Percentiles rank a stretch among this genome's conserved stretches.
Evolutionary conservation across 75 land plant genomes (phyloP).

Genomic region (Selaginella moellendorffii): DNA sequence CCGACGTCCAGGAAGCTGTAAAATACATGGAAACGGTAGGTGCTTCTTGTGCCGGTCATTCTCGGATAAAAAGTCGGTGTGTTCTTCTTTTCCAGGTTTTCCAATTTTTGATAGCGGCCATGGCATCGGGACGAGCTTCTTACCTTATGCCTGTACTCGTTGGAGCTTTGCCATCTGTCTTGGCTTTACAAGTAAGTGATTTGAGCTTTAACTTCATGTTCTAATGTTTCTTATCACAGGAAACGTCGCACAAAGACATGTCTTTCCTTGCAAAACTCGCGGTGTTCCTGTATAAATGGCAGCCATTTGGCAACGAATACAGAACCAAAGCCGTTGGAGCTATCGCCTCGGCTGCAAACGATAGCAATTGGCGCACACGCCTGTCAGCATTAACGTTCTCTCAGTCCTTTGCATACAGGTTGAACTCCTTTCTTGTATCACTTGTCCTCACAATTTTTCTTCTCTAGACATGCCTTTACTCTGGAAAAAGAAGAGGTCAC

Average conservation of each 20-base stretch:
- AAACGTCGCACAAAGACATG: slow-evolving; percentile 84
- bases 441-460: no score
- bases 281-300: slow-evolving; percentile 51
- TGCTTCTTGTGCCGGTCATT: neutral
- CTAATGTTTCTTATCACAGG: slow-evolving; percentile 28
- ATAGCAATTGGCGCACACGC: slow-evolving; percentile 88
- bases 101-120: slow-evolving; percentile 60
- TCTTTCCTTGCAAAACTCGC: slow-evolving; percentile 76
- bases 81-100: slow-evolving; percentile 38
- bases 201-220: neutral
- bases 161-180: slow-evolving; percentile 59
- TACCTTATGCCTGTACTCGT: slow-evolving; percentile 43
- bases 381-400: slow-evolving; percentile 61
- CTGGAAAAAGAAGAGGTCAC: slow-evolving; percentile 32
- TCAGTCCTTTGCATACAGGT: slow-evolving; percentile 80
- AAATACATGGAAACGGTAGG: slow-evolving; percentile 86
- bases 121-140: slow-evolving; percentile 73
- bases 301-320: slow-evolving; percentile 39
- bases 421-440: no score
- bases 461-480: slow-evolving; percentile 71
- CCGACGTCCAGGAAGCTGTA: slow-evolving; percentile 32
- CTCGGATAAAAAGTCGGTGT: neutral
- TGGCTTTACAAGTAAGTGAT: slow-evolving; percentile 64
- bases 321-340: slow-evolving; percentile 46
- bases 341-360: slow-evolving; percentile 49